Evolutionary conservation across 2,329 filamentous ascomycete species (phyloP), one percentile per base, ranked within the genome.

Genomic region (Arthroderma uncinatum): DNA sequence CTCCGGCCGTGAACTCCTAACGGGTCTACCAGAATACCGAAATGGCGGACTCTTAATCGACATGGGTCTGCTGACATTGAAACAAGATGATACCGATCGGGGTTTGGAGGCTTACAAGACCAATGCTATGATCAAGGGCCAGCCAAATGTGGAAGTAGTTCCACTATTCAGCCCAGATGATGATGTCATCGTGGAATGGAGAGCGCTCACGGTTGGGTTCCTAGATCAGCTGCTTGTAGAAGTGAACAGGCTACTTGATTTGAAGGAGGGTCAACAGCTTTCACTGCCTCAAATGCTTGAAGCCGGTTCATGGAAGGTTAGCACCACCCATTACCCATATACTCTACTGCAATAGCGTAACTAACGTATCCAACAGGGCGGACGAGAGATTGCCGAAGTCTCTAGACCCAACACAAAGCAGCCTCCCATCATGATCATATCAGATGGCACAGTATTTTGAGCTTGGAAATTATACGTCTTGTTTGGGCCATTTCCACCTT

Each of bases 231-330:
- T 91, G 10, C 75, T 87, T 16, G 76, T 76, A 2, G 83, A 87
- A 59, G 85, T 90, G 63, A 89, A 88, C 69, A 72, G 76, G 40
- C 74, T 81, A 52, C 71, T 96, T 52, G 82, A 81, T 57, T 73
- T 96, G 40, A 79, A 77, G 6, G 89, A 87, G 2, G 76, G 82
- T 37, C 83, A 92, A 63, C 78, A 79, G 64, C 74, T 98, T 69
- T 87, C 78, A 40, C 73, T 97, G 63, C 84, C 91, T 4, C 93
- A 98, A 71, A 83, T 98, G 76, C 78, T 98, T 16, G 93, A 97
- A 72, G 93, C 92, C 12, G 93, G 93, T 54, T 95, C 89, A 68
- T 98, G 93, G 92, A 97, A 97, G 87, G 91, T 93, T 72, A 74
- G 82, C 65, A 2, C 9, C 1, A 58, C 39, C 48, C 37, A 8